Percentiles rank a stretch among this genome's conserved stretches.
Conservation (phyloP, 139 green algal species). For the Micromonas commoda region DNA sequence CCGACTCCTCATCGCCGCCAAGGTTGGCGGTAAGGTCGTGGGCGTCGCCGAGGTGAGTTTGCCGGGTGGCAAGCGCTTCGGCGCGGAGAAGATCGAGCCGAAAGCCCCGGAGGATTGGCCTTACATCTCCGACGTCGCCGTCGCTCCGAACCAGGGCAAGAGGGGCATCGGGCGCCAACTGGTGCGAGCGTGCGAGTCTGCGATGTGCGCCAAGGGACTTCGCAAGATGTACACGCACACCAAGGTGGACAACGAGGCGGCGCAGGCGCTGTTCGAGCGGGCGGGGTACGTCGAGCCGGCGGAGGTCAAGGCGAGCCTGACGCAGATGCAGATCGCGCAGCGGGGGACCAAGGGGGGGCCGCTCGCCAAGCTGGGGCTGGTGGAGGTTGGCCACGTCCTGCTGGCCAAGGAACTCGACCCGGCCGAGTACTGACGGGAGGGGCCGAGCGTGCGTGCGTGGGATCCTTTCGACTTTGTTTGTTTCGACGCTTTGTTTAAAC, state of each 20-base stretch:
- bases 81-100: background rate
- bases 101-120: constrained; percentile 6
- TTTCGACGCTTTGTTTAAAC: too few relatives aligned
- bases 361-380: constrained; percentile 5
- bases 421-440: too few relatives aligned
- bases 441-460: too few relatives aligned
- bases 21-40: background rate
- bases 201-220: background rate
- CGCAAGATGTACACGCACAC: constrained; percentile 3
- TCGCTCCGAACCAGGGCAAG: background rate
- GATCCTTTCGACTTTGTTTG: too few relatives aligned
- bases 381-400: constrained; percentile 17
- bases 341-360: background rate
- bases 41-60: constrained; percentile 23
- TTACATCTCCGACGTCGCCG: constrained; percentile 10
- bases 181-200: background rate
- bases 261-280: constrained; percentile 8
- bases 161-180: constrained; percentile 3
- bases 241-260: constrained; percentile 17
- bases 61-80: constrained; percentile 12
- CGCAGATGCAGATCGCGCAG: constrained; percentile 9
- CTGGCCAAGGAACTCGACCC: background rate
- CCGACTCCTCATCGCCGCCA: constrained; percentile 1
- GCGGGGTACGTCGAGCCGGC: constrained; percentile 12
- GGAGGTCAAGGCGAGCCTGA: background rate